Evolutionary conservation across 805 yeast genomes (phyloP).

Genomic region (Grigorovia humatica): DNA sequence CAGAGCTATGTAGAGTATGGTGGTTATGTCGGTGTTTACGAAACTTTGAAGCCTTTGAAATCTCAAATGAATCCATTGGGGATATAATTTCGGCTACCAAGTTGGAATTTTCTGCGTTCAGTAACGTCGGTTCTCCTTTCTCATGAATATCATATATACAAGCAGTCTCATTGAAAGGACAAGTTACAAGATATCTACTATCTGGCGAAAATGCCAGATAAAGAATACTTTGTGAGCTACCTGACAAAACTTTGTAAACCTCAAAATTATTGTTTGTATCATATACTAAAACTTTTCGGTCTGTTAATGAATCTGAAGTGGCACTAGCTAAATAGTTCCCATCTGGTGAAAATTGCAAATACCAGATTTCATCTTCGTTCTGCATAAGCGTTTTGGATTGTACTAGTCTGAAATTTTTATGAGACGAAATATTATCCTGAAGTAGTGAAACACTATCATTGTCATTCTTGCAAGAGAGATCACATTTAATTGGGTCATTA

Average conservation of each 20-base stretch:
- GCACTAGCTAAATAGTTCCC: constrained; percentile 73
- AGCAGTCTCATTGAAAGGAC: constrained; percentile 62
- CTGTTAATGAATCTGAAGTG: constrained; percentile 38
- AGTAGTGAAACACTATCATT: constrained; percentile 1
- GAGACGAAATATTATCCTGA: constrained; percentile 10
- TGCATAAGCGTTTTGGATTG: constrained; percentile 23
- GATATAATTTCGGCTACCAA: constrained; percentile 18
- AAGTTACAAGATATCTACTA: constrained; percentile 54
- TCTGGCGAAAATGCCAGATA: constrained; percentile 70
- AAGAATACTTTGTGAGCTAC: constrained; percentile 45
- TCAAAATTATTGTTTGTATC: constrained; percentile 43
- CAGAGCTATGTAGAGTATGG: background rate
- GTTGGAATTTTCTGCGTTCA: constrained; percentile 6
- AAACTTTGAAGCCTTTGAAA: constrained; percentile 6
- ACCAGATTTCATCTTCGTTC: constrained; percentile 79
- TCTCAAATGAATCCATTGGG: constrained; percentile 23
- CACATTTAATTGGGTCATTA: background rate
- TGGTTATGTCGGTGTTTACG: background rate
- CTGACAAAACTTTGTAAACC: constrained; percentile 31
- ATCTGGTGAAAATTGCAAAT: constrained; percentile 60
- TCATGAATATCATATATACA: constrained; percentile 56
- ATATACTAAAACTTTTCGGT: constrained; percentile 53
- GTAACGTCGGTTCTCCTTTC: constrained; percentile 17
- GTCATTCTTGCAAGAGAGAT: background rate
- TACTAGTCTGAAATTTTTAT: constrained; percentile 5